Base-by-base conservation (phyloP, 2,329 filamentous ascomycete genomes). In the Fusarium sp. region DNA sequence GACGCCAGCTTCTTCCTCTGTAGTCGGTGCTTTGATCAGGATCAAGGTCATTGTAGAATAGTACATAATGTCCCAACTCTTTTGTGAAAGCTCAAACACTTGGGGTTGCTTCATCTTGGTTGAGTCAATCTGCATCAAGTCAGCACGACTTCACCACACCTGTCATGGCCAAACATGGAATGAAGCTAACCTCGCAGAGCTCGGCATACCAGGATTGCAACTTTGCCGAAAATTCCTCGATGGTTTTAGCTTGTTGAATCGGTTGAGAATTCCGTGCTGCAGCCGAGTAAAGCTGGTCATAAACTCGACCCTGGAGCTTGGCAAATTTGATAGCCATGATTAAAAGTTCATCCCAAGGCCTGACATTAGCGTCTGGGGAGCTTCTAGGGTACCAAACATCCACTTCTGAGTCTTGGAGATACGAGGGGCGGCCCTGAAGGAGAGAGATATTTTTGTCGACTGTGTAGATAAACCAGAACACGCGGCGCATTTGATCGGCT, bases 371-470 rank as follows among this genome's bases (percentile, higher is more conserved):
- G 6, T 58, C 55, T 24, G 55, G 55, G 10, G 55, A 58, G 17
- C 29, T 58, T 9, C 55, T 49, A 27, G 40, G 58, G 11, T 61
- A 12, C 58, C 58, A 61, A 11, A 29, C 40, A 27, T 61, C 40
- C 11, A 61, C 58, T 11, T 61, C 58, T 1, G 27, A 36, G 29
- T 61, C 58, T 35, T 51, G 58, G 4, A 61, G 38, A 36, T 61
- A 61, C 27, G 58, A 36, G 17, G 58, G 40, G 35, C 58, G 58
- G 12, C 58, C 58, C 31, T 61, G 40, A 22, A 61, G 36, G 8
- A 61, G 58, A 5, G 58, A 61, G n/a, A 61, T 61, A 20, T 61
- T 49, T 29, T 51, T 61, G 31, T 61, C 58, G 14, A n/a, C 35
- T 14, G 44, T 61, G 29, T 61, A 61, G 5, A 61, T 61, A 24